Base-by-base conservation (phyloP, 345 rosid genomes). In the Arabidopsis suecica region DNA sequence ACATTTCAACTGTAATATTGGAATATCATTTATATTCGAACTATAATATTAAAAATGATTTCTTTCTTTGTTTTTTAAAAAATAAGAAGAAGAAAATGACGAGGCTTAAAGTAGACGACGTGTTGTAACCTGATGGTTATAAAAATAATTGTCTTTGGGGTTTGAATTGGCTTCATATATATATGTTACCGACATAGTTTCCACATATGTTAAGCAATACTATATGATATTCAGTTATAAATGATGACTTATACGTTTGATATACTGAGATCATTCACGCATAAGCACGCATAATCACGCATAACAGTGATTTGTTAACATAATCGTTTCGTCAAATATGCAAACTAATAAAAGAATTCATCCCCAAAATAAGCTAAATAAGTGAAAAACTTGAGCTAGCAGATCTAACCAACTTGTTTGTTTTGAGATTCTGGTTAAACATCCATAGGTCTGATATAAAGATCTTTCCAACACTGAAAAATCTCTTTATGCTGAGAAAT, bases 1-100 rank as follows among this genome's bases (percentile, higher is more conserved):
- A 76, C 74, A 76, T 69, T 55, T 69, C 75, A 76, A 69, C 70
- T 41, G 45, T 75, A 22, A 33, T 30, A 49, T 25, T 40, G 33
- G 45, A 51, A 75, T 74, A 37, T 18, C 38, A 58, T 36, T 33
- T 44, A 14, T 12, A 22, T 65, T 51, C 1, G 37, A 12, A 63
- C 56, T 32, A 64, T 0, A 23, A 23, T n/a, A 64, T 59, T 28
- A 40, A 14, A 3, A 47, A 45, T n/a, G 5, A 45, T 16, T 13
- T 16, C 10, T 56, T 32, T 32, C 6, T 7, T 47, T 16, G 0
- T 47, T 7, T 30, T 7, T 1, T 10, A 18, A 49, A 13, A 57
- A 57, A 20, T 16, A 61, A 37, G 51, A 49, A 5, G 61, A 51
- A 6, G 76, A 72, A 2, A 51, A 41, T 18, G 30, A 40, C 22